phyloP scores from a whole-genome alignment of 2,329 filamentous ascomycete species.

The Ramularia collo-cygni region DNA sequence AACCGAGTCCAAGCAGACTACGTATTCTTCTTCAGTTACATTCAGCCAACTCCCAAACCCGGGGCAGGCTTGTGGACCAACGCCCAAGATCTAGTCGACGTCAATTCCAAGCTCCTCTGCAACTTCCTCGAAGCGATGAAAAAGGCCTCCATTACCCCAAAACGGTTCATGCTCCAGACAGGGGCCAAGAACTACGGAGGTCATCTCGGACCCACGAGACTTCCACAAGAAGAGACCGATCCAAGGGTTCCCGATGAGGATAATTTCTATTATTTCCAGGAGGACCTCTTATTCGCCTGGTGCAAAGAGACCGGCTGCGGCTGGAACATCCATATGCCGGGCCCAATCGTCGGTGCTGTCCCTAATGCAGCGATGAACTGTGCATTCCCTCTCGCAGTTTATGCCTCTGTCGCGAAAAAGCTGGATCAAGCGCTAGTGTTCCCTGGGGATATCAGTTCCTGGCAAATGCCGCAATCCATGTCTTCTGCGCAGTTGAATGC shows the following conservation, averaged over 20 bases:
- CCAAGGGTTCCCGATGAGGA: constrained; percentile 38
- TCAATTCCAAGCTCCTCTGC: constrained; percentile 43
- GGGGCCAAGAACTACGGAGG: constrained; percentile 48
- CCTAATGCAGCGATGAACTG: constrained; percentile 47
- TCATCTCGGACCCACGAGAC: constrained; percentile 41
- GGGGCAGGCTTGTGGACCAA: constrained; percentile 43
- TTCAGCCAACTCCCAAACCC: constrained; percentile 44
- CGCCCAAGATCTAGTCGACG: constrained; percentile 43
- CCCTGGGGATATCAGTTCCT: constrained; percentile 39
- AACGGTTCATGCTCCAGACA: constrained; percentile 46
- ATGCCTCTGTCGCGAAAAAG: constrained; percentile 42
- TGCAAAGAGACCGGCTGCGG: constrained; percentile 32
- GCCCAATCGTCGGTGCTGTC: constrained; percentile 44
- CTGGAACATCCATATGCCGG: constrained; percentile 45
- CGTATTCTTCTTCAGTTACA: constrained; percentile 50
- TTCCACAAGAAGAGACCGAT: constrained; percentile 44
- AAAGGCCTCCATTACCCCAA: constrained; percentile 37
- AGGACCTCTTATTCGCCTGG: constrained; percentile 42
- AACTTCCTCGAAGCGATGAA: constrained; percentile 45
- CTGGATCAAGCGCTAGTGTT: constrained; percentile 38
- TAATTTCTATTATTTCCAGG: constrained; percentile 52
- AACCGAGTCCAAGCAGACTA: constrained; percentile 35
- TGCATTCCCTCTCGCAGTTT: constrained; percentile 43
- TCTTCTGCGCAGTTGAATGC: constrained; percentile 42
- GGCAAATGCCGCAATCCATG: constrained; percentile 40